Percentiles rank a stretch among this genome's conserved stretches.
Conservation (phyloP, 495 filamentous ascomycete species). For the Penicillium tannophilum region DNA sequence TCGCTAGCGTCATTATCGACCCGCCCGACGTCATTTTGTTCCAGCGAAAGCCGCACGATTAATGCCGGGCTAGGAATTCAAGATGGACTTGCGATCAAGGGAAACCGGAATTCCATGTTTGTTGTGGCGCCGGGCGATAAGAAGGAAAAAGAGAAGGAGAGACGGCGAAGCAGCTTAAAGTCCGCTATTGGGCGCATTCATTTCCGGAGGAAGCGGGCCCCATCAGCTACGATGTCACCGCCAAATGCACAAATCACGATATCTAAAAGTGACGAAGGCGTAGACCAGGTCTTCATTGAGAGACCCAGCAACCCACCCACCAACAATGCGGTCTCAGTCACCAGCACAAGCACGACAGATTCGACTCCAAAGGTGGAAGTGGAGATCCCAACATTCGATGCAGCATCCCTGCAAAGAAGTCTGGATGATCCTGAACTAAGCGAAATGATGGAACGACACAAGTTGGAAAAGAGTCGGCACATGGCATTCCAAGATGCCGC, state of each 20-base stretch:
- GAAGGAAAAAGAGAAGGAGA: constrained; percentile 40
- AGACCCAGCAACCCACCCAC: constrained; percentile 16
- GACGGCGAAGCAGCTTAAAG: constrained; percentile 39
- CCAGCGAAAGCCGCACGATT: constrained; percentile 36
- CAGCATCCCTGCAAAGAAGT: constrained; percentile 46
- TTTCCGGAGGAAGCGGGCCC: constrained; percentile 41
- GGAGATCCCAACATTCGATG: constrained; percentile 42
- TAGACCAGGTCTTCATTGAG: constrained; percentile 37
- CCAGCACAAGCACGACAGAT: constrained; percentile 12
- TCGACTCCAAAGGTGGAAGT: constrained; percentile 38
- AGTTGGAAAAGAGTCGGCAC: constrained; percentile 61
- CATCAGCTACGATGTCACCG: constrained; percentile 35
- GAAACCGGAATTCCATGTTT: constrained; percentile 33
- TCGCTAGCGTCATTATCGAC: constrained; percentile 47
- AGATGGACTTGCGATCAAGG: constrained; percentile 12
- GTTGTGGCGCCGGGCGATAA: constrained; percentile 37
- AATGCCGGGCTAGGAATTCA: constrained; percentile 17
- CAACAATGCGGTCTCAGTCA: constrained; percentile 7
- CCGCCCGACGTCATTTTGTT: constrained; percentile 46
- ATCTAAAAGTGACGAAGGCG: constrained; percentile 28
- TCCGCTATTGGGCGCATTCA: constrained; percentile 43
- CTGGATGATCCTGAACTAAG: constrained; percentile 50
- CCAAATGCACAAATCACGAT: constrained; percentile 33
- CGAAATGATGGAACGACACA: constrained; percentile 54
- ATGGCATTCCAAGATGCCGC: constrained; percentile 47